Conservation (phyloP, 2,329 filamentous ascomycete genomes). For the Bipolaris bicolor region DNA sequence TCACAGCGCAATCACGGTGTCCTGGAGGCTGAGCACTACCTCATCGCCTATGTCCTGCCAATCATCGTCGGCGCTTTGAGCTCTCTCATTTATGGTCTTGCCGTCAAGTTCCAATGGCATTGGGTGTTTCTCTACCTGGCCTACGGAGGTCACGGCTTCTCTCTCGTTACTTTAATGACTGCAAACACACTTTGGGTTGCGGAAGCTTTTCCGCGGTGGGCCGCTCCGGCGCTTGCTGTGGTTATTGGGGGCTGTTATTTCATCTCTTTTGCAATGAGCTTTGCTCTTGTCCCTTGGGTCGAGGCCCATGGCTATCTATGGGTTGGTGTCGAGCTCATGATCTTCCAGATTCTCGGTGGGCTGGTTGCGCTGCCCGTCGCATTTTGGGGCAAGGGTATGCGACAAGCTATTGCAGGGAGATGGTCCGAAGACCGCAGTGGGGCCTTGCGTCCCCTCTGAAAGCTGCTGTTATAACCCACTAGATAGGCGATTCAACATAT, state of each 20-base stretch:
- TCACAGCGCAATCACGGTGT: constrained; percentile 36
- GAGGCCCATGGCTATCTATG: constrained; percentile 33
- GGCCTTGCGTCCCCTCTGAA: constrained; percentile 32
- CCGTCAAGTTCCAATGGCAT: constrained; percentile 25
- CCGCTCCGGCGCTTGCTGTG: constrained; percentile 37
- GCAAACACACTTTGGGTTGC: constrained; percentile 41
- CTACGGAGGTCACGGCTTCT: constrained; percentile 40
- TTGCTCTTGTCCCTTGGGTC: constrained; percentile 34
- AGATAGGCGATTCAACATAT: neutral
- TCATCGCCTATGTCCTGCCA: constrained; percentile 36
- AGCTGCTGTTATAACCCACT: neutral
- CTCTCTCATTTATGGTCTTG: constrained; percentile 35
- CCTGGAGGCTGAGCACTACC: constrained; percentile 42
- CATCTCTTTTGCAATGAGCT: constrained; percentile 31
- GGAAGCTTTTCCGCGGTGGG: constrained; percentile 44
- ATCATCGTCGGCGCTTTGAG: constrained; percentile 31
- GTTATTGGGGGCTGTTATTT: constrained; percentile 34
- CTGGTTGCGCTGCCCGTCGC: constrained; percentile 36
- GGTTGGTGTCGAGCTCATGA: constrained; percentile 44
- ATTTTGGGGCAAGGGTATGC: constrained; percentile 39
- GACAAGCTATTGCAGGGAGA: constrained; percentile 37
- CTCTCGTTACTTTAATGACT: constrained; percentile 32
- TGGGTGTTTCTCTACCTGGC: constrained; percentile 29
- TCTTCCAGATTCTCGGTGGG: constrained; percentile 42
- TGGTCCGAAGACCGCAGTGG: constrained; percentile 37